Base-by-base conservation (phyloP, 2,329 filamentous ascomycete species). In the Lasiodiplodia sp. region DNA sequence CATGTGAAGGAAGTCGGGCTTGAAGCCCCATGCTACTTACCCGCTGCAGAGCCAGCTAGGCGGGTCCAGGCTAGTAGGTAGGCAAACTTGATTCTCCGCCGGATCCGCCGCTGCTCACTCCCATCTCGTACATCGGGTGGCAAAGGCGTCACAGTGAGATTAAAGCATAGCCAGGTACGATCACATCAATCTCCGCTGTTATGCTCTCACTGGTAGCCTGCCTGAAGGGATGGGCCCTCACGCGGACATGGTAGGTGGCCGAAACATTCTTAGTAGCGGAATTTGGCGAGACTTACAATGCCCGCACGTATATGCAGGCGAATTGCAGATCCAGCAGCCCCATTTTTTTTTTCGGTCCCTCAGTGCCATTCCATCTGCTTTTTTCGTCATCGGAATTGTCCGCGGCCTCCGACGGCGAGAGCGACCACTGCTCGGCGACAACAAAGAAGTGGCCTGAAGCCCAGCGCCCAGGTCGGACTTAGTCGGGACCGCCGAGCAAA, bases 241-340 rank as follows among this genome's bases (percentile, higher is more conserved):
- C n/a, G 21, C 21, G 44, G 44, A 8, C 44, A 21, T 21, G 18
- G 44, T n/a, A 10, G 44, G n/a, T 10, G 44, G 44, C 18, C 44
- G n/a, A 47, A 21, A 47, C 44, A 47, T 47, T 47, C 44, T 47
- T 47, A 21, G 44, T 10, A 47, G 21, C 44, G 44, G 44, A 47
- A 47, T 47, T 47, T 47, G n/a, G 44, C 44, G 44, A 47, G 44
- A 47, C 18, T 21, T 47, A 47, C 51, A 53, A 53, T 53, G 51
- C 51, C 51, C 51, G 51, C 51, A 11, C 51, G 4, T 1, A 28
- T 28, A 31, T 53, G 51, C 23, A 31, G 12, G 28, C 21, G 25
- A 10, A 7, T 34, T 53, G 51, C 23, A 53, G 51, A 53, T 31
- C 51, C 16, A 31, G 28, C 23, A 25, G 51, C 51, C 51, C 14